phyloP scores from a whole-genome alignment of 352 stramenopile species.

The Globisporangium emineosum region DNA sequence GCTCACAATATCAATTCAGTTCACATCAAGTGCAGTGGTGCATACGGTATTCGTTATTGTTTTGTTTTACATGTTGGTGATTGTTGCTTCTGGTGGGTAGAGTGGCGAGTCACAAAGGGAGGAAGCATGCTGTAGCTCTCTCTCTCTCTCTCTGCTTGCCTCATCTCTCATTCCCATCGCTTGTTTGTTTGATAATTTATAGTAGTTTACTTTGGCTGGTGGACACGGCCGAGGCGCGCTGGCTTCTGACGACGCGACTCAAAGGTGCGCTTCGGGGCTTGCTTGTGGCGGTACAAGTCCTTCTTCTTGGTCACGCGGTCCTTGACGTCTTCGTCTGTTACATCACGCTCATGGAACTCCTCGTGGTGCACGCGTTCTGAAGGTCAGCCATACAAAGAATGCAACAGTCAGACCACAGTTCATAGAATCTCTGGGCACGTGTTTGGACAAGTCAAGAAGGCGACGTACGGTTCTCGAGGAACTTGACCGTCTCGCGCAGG shows the following conservation, averaged over 20 bases:
- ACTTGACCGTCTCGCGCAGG: constrained; percentile 53
- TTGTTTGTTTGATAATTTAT: constrained; percentile 8
- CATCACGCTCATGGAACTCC: constrained; percentile 54
- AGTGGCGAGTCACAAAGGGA: neutral
- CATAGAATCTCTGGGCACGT: too few species aligned
- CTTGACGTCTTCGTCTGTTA: constrained; percentile 54
- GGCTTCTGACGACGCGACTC: constrained; percentile 48
- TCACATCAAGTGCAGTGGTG: neutral
- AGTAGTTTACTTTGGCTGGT: constrained; percentile 58
- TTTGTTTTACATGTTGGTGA: constrained; percentile 4
- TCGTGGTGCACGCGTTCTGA: constrained; percentile 52
- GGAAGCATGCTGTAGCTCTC: neutral
- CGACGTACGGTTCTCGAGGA: constrained; percentile 48
- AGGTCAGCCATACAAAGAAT: neutral
- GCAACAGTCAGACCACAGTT: neutral
- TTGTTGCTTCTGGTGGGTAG: neutral
- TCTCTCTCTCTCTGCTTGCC: neutral
- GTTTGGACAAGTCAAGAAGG: neutral
- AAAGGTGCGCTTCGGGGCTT: constrained; percentile 38
- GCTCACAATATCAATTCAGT: neutral
- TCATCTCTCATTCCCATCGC: neutral
- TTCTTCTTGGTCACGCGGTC: constrained; percentile 44
- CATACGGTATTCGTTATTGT: too few species aligned
- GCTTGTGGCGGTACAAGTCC: constrained; percentile 35
- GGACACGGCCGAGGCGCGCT: constrained; percentile 54